Percentiles rank a stretch among this genome's conserved stretches.
phyloP scores from a whole-genome alignment of 2,329 filamentous ascomycete genomes.

The Hypoxylon sp. region DNA sequence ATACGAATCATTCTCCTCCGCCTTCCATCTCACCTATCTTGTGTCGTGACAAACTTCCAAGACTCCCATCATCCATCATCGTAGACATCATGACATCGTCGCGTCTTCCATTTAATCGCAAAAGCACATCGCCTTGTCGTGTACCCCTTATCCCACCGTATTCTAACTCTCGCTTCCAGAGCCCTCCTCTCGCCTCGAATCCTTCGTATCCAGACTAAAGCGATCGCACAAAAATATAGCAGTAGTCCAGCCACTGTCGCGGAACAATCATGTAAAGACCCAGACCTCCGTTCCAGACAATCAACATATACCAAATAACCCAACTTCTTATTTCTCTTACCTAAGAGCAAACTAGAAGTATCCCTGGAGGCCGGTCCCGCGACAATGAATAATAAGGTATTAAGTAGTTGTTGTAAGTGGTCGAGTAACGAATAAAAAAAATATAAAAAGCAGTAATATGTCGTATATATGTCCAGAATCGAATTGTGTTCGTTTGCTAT shows the following conservation, averaged over 20 bases:
- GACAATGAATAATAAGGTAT: conserved; percentile 29
- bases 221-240: conserved; percentile 8
- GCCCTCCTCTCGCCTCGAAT: conserved; percentile 35
- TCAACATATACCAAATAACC: conserved; percentile 5
- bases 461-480: conserved; percentile 27
- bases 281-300: conserved; percentile 18
- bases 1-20: conserved; percentile 15
- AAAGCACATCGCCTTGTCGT: conserved; percentile 8
- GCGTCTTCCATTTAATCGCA: conserved; percentile 11
- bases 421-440: too few relatives aligned
- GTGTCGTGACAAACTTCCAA: conserved; percentile 25
- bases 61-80: conserved; percentile 21
- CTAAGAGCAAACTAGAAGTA: conserved; percentile 11
- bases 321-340: conserved; percentile 12
- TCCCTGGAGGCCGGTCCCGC: conserved; percentile 29
- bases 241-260: conserved; percentile 31
- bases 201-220: conserved; percentile 5
- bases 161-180: conserved; percentile 36
- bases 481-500: conserved; percentile 12
- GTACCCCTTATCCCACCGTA: not conserved
- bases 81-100: conserved; percentile 26
- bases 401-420: too few relatives aligned
- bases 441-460: conserved; percentile 16
- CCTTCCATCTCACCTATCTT: not conserved
- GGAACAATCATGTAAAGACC: conserved; percentile 15